These are phyloP conservation scores for Prunus campanulata DNA, from an alignment of 306 rosid genomes.

Conservation along the genomic window DNA sequence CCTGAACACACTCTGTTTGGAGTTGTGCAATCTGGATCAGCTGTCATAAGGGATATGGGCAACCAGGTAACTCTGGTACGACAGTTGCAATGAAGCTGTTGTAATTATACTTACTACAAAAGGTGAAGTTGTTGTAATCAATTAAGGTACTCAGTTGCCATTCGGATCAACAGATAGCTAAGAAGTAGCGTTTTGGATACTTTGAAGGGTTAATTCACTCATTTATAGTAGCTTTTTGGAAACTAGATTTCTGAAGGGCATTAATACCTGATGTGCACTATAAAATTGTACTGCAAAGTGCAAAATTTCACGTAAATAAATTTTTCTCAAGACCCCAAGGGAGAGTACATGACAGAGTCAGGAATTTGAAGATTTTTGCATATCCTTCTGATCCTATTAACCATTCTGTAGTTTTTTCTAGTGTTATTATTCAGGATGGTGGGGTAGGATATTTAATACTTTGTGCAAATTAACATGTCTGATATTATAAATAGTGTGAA, in stretches of 20 bases:
- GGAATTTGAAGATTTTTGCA: no score
- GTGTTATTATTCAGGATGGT: no score
- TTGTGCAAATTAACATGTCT: no score
- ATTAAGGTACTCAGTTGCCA: background rate
- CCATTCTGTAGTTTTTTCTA: no score
- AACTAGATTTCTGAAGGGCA: conserved; percentile 1
- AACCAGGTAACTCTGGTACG: no score
- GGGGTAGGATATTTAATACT: no score
- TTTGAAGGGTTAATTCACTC: background rate
- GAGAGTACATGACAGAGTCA: background rate
- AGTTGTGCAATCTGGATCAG: no score
- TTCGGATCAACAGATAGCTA: background rate
- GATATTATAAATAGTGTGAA: no score
- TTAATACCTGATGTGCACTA: background rate
- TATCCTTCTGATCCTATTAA: no score
- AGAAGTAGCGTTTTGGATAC: background rate
- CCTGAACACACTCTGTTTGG: no score
- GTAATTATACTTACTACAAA: background rate
- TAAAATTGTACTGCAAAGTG: conserved; percentile 1
- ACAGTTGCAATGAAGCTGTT: background rate
- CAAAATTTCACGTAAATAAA: background rate
- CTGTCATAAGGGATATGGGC: no score
- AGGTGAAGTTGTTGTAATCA: background rate
- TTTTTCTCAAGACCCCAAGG: background rate
- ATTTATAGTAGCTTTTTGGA: conserved; percentile 3